Percentiles rank a stretch among this genome's conserved stretches.
These are phyloP conservation scores for Monosporozyma aerobia DNA, from an alignment of 805 yeast species.

Conservation along the genomic window DNA sequence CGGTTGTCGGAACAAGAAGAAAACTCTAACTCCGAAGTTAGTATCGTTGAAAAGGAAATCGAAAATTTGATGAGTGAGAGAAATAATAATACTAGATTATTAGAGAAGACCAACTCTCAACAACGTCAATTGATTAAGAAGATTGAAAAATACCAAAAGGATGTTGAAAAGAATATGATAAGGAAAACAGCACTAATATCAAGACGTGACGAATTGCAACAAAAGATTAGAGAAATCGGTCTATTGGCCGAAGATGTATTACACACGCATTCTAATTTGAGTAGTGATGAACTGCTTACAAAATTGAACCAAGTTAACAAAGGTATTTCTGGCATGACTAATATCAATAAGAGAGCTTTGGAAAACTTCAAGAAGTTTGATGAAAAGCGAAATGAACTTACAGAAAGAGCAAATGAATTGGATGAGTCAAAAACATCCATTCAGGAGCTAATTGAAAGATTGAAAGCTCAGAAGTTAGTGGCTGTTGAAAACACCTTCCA, in stretches of 20 bases:
- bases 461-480: conserved; percentile 70
- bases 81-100: conserved; percentile 30
- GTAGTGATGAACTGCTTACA: conserved; percentile 45
- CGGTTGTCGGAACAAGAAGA: conserved; percentile 25
- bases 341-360: conserved; percentile 81
- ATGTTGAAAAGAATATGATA: conserved; percentile 54
- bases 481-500: conserved; percentile 75
- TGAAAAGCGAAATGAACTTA: conserved; percentile 59
- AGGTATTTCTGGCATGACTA: conserved; percentile 53
- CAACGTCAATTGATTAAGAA: conserved; percentile 46
- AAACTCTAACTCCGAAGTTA: conserved; percentile 26
- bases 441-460: conserved; percentile 54
- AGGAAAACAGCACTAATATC: conserved; percentile 49
- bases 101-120: conserved; percentile 45
- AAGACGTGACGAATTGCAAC: conserved; percentile 64
- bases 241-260: conserved; percentile 82
- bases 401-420: conserved; percentile 56
- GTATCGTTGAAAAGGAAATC: conserved; percentile 19
- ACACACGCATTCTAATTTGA: conserved; percentile 34
- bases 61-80: conserved; percentile 23
- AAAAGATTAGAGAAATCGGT: conserved; percentile 75
- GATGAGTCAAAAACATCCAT: conserved; percentile 64
- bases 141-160: conserved; percentile 52
- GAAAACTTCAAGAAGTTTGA: conserved; percentile 73
- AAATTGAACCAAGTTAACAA: conserved; percentile 47